Conservation (phyloP, 140 eudicot species). For the Senecio squalidus region DNA sequence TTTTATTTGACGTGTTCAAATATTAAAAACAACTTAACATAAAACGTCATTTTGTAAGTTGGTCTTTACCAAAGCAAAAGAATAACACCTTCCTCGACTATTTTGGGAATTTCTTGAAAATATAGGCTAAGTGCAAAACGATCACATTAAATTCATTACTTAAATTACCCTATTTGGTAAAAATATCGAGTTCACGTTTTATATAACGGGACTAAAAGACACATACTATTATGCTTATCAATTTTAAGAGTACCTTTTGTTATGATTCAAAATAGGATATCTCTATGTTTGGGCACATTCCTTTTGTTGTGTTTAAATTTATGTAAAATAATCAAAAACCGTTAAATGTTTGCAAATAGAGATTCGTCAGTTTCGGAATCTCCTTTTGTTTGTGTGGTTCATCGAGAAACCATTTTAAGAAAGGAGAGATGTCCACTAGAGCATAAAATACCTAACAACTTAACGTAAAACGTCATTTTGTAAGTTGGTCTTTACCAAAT, state of each 20-base stretch:
- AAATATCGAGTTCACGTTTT: too few relatives aligned
- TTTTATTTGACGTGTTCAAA: too few relatives aligned
- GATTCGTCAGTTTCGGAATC: not conserved
- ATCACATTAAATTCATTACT: not conserved
- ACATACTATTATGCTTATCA: too few relatives aligned
- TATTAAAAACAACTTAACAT: not conserved
- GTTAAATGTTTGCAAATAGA: not conserved
- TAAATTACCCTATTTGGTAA: too few relatives aligned
- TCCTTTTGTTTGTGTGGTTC: not conserved
- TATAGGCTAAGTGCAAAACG: not conserved
- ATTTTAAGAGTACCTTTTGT: too few relatives aligned
- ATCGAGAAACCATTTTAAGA: constrained; percentile 1
- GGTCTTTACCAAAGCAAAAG: constrained; percentile 6
- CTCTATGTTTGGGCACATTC: too few relatives aligned
- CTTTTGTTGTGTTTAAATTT: not conserved
- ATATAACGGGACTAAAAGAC: too few relatives aligned
- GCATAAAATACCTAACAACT: not conserved
- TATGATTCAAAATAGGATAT: too few relatives aligned
- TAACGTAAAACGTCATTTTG: not conserved
- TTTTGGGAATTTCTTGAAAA: constrained; percentile 1
- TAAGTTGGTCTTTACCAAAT: not conserved
- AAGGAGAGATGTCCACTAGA: not conserved
- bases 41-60: not conserved
- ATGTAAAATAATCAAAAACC: not conserved
- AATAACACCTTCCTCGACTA: not conserved